These are phyloP conservation scores for Nematocida ironsii DNA, from an alignment of 371 early-diverging fungal genomes.

Conservation along the genomic window DNA sequence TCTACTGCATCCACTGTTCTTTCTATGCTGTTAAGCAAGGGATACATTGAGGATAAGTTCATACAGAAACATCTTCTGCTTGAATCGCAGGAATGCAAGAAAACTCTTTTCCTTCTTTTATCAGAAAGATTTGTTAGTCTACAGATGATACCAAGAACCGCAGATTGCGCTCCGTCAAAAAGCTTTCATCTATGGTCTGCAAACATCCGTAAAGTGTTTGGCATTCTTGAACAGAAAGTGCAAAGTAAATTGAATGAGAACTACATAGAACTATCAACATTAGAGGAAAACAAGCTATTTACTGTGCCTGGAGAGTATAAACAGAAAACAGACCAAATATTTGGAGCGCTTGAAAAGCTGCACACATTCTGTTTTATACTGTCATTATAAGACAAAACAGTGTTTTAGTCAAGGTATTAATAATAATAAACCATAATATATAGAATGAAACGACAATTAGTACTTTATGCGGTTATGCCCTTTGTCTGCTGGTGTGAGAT, in stretches of 20 bases:
- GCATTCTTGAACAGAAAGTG: not conserved
- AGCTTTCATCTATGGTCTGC: conserved; percentile 56
- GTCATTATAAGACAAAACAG: conserved; percentile 14
- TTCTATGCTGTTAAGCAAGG: conserved; percentile 23
- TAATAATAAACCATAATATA: conserved; percentile 22
- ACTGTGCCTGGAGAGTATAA: conserved; percentile 15
- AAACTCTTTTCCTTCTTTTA: conserved; percentile 35
- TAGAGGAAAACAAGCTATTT: conserved; percentile 11
- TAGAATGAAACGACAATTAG: conserved; percentile 1
- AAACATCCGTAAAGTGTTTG: not conserved
- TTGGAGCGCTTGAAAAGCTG: conserved; percentile 13
- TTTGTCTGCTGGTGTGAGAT: conserved; percentile 2
- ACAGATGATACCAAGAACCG: conserved; percentile 52
- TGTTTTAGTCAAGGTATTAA: conserved; percentile 20
- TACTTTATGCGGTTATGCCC: not conserved
- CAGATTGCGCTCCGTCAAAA: conserved; percentile 41
- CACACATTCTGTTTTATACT: conserved; percentile 45
- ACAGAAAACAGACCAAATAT: conserved; percentile 26
- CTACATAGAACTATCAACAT: conserved; percentile 15
- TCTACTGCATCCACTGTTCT: not conserved
- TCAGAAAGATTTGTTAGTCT: conserved; percentile 13
- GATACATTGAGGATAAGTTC: conserved; percentile 53
- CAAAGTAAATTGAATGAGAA: not conserved
- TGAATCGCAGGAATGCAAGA: conserved; percentile 35
- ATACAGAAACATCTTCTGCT: conserved; percentile 47